Percentiles rank a stretch among this genome's conserved stretches.
These are phyloP conservation scores for Chlorophyllum brunneum DNA, from an alignment of 768 basidiomycete genomes.

Conservation along the genomic window DNA sequence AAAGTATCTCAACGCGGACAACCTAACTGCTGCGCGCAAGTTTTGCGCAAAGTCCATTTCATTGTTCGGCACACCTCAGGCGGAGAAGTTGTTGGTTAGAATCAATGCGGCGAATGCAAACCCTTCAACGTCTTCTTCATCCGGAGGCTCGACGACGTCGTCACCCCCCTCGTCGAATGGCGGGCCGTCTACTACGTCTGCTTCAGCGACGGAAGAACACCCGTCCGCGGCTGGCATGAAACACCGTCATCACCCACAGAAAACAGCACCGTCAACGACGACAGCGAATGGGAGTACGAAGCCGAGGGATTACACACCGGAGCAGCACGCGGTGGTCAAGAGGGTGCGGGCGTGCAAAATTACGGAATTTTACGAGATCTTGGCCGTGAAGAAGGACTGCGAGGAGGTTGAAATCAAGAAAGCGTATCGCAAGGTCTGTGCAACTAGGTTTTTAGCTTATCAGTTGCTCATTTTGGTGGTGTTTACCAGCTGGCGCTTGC, in stretches of 20 bases:
- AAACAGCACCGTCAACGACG: conserved; percentile 20
- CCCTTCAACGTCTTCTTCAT: conserved; percentile 38
- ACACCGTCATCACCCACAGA: conserved; percentile 44
- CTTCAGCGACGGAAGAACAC: conserved; percentile 59
- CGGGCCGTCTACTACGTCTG: conserved; percentile 11
- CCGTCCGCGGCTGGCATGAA: conserved; percentile 71
- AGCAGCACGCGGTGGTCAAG: conserved; percentile 80
- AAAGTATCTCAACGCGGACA: conserved; percentile 66
- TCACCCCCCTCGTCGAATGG: conserved; percentile 27
- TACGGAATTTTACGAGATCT: conserved; percentile 91
- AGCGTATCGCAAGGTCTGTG: conserved; percentile 87
- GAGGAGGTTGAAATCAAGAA: conserved; percentile 87
- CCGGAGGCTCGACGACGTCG: conserved; percentile 25
- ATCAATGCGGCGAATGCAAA: conserved; percentile 53
- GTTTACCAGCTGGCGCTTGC: conserved; percentile 92
- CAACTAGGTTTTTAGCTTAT: not conserved
- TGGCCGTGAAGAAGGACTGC: conserved; percentile 74
- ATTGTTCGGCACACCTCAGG: conserved; percentile 78
- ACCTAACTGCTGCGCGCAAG: conserved; percentile 75
- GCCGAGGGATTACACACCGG: conserved; percentile 84
- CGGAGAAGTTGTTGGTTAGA: conserved; percentile 56
- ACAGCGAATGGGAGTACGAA: conserved; percentile 61
- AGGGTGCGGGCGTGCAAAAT: conserved; percentile 82
- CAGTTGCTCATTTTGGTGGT: no score
- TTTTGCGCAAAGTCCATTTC: conserved; percentile 87